phyloP scores from a whole-genome alignment of 371 early-diverging fungal species.

The Rhizopus delemar region DNA sequence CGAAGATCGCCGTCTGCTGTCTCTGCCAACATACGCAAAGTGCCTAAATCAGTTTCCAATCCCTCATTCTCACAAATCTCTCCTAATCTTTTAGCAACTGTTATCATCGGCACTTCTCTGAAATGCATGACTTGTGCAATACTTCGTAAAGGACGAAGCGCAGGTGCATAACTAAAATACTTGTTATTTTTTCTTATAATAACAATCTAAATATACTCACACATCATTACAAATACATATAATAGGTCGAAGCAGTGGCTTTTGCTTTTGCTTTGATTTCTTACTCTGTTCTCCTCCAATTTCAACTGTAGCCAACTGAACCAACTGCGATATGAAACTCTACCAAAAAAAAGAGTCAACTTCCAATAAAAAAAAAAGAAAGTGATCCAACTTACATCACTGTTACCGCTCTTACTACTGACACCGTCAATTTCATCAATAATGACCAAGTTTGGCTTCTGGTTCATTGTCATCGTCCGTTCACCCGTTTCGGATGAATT shows the following conservation, averaged over 20 bases:
- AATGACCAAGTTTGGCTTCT: conserved; percentile 83
- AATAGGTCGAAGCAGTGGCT: conserved; percentile 84
- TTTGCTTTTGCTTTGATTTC: conserved; percentile 16
- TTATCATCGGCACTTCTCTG: conserved; percentile 63
- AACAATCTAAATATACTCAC: conserved; percentile 42
- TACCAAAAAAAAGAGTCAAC: conserved; percentile 13
- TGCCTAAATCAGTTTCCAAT: conserved; percentile 71
- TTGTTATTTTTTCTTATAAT: neutral
- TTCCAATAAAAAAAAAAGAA: neutral
- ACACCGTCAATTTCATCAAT: conserved; percentile 98
- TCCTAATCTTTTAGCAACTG: conserved; percentile 74
- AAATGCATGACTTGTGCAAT: conserved; percentile 76
- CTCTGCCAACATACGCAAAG: conserved; percentile 75
- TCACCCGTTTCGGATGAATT: conserved; percentile 7
- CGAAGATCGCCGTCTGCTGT: conserved; percentile 86
- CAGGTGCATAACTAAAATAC: conserved; percentile 77
- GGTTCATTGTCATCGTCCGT: conserved; percentile 28
- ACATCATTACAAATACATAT: conserved; percentile 98
- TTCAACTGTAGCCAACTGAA: conserved; percentile 40
- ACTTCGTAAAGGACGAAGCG: conserved; percentile 79
- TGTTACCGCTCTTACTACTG: conserved; percentile 65
- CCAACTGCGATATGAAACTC: conserved; percentile 81
- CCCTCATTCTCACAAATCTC: conserved; percentile 83
- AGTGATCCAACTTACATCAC: conserved; percentile 21
- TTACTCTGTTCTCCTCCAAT: conserved; percentile 25